Evolutionary conservation across 345 rosid species (phyloP).

Genomic region (Gynandropsis gynandra): DNA sequence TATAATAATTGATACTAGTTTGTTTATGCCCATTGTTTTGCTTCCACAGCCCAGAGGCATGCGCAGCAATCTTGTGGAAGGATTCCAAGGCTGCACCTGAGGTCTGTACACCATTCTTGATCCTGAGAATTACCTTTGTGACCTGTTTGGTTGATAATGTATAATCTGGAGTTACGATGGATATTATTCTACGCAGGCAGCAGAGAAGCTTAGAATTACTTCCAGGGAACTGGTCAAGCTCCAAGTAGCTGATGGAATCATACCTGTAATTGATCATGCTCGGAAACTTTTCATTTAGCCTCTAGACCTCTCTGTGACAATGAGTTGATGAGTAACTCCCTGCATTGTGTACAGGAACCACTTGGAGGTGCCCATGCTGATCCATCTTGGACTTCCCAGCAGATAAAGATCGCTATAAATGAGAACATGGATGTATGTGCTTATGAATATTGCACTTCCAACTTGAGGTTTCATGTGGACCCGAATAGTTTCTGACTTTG

Average conservation of each 20-base stretch:
- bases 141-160: conserved; percentile 12
- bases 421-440: conserved; percentile 71
- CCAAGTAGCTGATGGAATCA: conserved; percentile 75
- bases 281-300: conserved; percentile 10
- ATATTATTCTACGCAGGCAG: conserved; percentile 58
- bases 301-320: conserved; percentile 4
- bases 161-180: conserved; percentile 9
- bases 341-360: conserved; percentile 58
- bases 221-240: conserved; percentile 62
- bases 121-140: conserved; percentile 13
- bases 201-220: conserved; percentile 83
- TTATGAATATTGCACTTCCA: conserved; percentile 6
- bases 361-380: conserved; percentile 94
- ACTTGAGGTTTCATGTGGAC: conserved; percentile 5
- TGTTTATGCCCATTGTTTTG: conserved; percentile 15
- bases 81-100: conserved; percentile 84
- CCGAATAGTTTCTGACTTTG: conserved; percentile 3
- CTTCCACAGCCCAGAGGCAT: conserved; percentile 82
- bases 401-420: conserved; percentile 71
- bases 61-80: conserved; percentile 96
- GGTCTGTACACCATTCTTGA: conserved; percentile 35
- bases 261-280: conserved; percentile 50
- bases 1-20: neutral
- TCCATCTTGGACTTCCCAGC: conserved; percentile 84
- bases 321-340: conserved; percentile 5